These are phyloP conservation scores for Lathyrus sativus DNA, from an alignment of 306 rosid species.

Conservation along the genomic window DNA sequence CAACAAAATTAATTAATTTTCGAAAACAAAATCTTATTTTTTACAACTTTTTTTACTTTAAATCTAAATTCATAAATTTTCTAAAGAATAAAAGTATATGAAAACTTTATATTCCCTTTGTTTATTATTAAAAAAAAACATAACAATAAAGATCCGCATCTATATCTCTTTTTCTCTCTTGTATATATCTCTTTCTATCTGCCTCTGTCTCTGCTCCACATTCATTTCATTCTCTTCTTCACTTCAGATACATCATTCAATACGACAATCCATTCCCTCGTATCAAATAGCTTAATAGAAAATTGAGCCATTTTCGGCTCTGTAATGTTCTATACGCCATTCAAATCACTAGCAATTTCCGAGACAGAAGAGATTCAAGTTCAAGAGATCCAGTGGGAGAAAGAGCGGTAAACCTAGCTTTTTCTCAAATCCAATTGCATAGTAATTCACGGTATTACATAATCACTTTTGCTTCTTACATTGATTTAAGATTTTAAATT, in stretches of 20 bases:
- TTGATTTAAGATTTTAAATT: no score
- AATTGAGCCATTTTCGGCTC: slow-evolving; percentile 46
- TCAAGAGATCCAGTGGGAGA: slow-evolving; percentile 63
- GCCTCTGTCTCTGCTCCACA: background rate
- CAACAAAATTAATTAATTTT: no score
- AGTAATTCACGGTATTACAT: background rate
- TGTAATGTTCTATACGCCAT: slow-evolving; percentile 51
- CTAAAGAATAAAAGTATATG: background rate
- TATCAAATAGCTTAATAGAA: background rate
- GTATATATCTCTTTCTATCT: background rate
- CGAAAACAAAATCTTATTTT: no score
- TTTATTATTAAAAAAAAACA: no score
- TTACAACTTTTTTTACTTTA: no score
- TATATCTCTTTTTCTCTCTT: background rate
- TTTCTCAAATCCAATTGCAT: background rate
- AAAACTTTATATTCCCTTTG: no score
- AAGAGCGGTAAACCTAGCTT: slow-evolving; percentile 46
- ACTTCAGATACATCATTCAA: no score
- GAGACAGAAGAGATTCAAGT: slow-evolving; percentile 46
- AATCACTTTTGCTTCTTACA: no score
- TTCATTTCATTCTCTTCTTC: background rate
- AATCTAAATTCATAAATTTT: no score
- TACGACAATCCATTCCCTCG: background rate
- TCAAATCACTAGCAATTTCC: slow-evolving; percentile 37
- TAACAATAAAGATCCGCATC: background rate